Evolutionary conservation across 805 yeast species (phyloP).

Genomic region (Kuraishia ogatae): DNA sequence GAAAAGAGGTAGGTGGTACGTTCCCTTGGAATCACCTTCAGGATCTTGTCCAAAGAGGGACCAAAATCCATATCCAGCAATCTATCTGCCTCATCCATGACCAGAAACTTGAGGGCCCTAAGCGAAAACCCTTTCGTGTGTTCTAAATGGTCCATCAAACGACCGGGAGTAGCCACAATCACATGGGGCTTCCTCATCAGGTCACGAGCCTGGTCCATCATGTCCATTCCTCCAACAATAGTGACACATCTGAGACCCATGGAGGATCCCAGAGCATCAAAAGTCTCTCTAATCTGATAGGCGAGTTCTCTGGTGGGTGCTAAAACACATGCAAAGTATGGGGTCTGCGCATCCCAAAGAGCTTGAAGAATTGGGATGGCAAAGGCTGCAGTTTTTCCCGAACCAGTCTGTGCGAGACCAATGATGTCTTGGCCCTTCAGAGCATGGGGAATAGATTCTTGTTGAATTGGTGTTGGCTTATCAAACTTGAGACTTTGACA

Average conservation of each 20-base stretch:
- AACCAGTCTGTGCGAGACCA: slow-evolving; percentile 96
- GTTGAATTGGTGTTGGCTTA: slow-evolving; percentile 91
- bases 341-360: slow-evolving; percentile 80
- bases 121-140: slow-evolving; percentile 85
- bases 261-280: slow-evolving; percentile 82
- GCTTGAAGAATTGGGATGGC: slow-evolving; percentile 92
- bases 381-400: slow-evolving; percentile 98
- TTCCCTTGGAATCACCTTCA: slow-evolving; percentile 75
- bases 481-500: slow-evolving; percentile 65
- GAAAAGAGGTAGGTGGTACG: slow-evolving; percentile 83
- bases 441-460: slow-evolving; percentile 86
- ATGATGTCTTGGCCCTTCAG: slow-evolving; percentile 85
- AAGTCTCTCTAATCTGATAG: slow-evolving; percentile 85
- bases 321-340: slow-evolving; percentile 81
- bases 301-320: slow-evolving; percentile 86
- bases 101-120: slow-evolving; percentile 69
- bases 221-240: slow-evolving; percentile 96
- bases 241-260: slow-evolving; percentile 92
- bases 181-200: slow-evolving; percentile 91
- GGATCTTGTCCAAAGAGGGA: slow-evolving; percentile 81
- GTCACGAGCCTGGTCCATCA: slow-evolving; percentile 96
- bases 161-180: slow-evolving; percentile 86
- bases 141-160: slow-evolving; percentile 89
- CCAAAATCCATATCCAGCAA: slow-evolving; percentile 94
- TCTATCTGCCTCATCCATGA: slow-evolving; percentile 97